phyloP scores from a whole-genome alignment of 768 basidiomycete genomes.

The Amanita muscaria region DNA sequence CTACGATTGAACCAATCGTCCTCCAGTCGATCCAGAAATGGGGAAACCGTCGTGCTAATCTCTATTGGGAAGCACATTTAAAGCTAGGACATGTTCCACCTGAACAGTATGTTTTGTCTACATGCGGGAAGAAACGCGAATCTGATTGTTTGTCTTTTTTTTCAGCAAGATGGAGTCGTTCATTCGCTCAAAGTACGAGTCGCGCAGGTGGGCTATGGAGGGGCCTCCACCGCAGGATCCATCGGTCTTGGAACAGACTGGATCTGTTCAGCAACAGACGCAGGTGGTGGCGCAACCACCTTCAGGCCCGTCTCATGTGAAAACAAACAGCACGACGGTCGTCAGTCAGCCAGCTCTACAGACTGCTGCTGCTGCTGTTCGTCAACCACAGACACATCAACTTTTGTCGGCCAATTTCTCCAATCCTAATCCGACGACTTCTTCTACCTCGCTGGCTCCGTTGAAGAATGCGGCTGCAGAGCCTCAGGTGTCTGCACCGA shows the following conservation, averaged over 20 bases:
- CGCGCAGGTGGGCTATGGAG: slow-evolving; percentile 87
- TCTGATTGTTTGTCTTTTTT: neutral
- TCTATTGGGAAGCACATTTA: slow-evolving; percentile 96
- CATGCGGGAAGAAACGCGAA: slow-evolving; percentile 1
- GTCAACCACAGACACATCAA: slow-evolving; percentile 46
- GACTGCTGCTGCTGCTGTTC: slow-evolving; percentile 25
- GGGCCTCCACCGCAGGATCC: slow-evolving; percentile 81
- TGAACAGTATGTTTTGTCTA: slow-evolving; percentile 67
- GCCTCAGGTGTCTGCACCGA: slow-evolving; percentile 27
- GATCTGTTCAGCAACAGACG: slow-evolving; percentile 15
- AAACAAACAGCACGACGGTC: slow-evolving; percentile 20
- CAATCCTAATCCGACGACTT: slow-evolving; percentile 12
- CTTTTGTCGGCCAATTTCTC: slow-evolving; percentile 39
- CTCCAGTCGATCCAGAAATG: slow-evolving; percentile 83
- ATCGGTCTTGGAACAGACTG: slow-evolving; percentile 51
- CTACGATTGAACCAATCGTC: no score
- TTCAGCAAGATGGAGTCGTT: slow-evolving; percentile 97
- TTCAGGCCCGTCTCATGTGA: slow-evolving; percentile 22
- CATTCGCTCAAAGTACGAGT: slow-evolving; percentile 95
- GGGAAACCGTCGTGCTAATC: slow-evolving; percentile 89
- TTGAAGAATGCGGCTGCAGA: neutral
- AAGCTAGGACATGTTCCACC: slow-evolving; percentile 87
- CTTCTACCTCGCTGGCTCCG: neutral
- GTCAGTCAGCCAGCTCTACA: slow-evolving; percentile 22
- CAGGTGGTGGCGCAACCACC: slow-evolving; percentile 15